Conservation (phyloP, 1,284 basidiomycete species). For the Amylostereum areolatum region DNA sequence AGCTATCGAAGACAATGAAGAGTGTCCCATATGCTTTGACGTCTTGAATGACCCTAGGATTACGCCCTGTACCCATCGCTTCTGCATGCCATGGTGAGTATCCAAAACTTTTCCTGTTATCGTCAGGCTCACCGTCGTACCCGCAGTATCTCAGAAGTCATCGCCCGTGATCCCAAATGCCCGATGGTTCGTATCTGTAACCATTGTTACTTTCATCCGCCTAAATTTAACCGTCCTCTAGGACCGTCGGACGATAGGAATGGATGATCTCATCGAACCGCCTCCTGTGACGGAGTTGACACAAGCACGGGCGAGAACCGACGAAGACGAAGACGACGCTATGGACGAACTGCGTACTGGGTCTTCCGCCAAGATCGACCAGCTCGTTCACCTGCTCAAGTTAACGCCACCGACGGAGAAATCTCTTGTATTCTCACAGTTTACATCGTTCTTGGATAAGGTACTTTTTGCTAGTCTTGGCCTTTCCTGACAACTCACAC, state of each 20-base stretch:
- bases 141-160: constrained; percentile 59
- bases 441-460: constrained; percentile 79
- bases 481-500: neutral
- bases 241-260: constrained; percentile 67
- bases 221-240: constrained; percentile 18
- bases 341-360: constrained; percentile 35
- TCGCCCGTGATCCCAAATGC: constrained; percentile 64
- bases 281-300: constrained; percentile 61
- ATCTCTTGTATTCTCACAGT: constrained; percentile 81
- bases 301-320: constrained; percentile 39
- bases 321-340: constrained; percentile 35
- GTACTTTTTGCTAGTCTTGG: constrained; percentile 26
- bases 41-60: constrained; percentile 67
- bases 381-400: constrained; percentile 66
- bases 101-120: too few relatives aligned
- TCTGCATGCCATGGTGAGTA: constrained; percentile 66
- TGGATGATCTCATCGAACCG: constrained; percentile 62
- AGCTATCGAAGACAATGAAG: constrained; percentile 77
- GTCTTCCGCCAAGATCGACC: constrained; percentile 80
- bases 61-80: constrained; percentile 73
- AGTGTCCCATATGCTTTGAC: constrained; percentile 77
- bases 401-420: constrained; percentile 69
- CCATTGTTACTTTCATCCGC: constrained; percentile 1
- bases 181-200: constrained; percentile 55
- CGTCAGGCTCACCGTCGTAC: neutral